Base-by-base conservation (phyloP, 768 basidiomycete species). In the Bullera alba region DNA sequence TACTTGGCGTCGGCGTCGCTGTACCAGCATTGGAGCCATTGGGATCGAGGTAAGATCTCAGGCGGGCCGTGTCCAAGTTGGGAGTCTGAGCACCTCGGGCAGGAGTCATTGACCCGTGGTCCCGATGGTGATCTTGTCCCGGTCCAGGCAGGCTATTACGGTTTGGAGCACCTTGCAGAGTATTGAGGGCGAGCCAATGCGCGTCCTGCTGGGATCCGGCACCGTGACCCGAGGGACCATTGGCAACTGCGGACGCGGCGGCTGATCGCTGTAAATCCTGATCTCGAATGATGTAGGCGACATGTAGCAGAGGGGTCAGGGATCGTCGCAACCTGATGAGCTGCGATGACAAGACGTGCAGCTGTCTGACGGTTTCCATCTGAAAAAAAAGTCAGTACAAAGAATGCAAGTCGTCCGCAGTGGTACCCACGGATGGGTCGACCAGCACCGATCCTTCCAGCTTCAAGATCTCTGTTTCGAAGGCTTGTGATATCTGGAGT, bases 271-370 rank as follows among this genome's bases (percentile, higher is more conserved):
- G 62, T 3, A 44, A 44, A 35, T 72, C 71, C 38, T 68, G 65
- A 45, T 72, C 68, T 12, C 71, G 59, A 17, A 72, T 55, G 25
- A 60, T 69, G 49, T 63, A 69, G 32, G 61, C 60, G 14, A 72
- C 50, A 16, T 63, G 64, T 10, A 67, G 54, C 0, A 72, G 53
- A 1, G 71, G 71, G 0, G 61, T 60, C 23, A 70, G 61, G 0
- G 65, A 60, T 37, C 71, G 51, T 35, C 65, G 58, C 0, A 72
- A 56, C n/a, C 71, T 59, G 42, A 70, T 67, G 6, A 72, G 58
- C 50, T 72, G 71, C 26, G 69, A 70, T 5, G 69, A 67, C 19
- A 72, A 59, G 50, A 72, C 60, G 45, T 70, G 69, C 3, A 72
- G 50, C 41, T 72, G 69, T 29, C 71, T 62, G 35, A 72, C 71